Evolutionary conservation across 108 stramenopile genomes (phyloP).

Genomic region (Skeletonema marinoi): DNA sequence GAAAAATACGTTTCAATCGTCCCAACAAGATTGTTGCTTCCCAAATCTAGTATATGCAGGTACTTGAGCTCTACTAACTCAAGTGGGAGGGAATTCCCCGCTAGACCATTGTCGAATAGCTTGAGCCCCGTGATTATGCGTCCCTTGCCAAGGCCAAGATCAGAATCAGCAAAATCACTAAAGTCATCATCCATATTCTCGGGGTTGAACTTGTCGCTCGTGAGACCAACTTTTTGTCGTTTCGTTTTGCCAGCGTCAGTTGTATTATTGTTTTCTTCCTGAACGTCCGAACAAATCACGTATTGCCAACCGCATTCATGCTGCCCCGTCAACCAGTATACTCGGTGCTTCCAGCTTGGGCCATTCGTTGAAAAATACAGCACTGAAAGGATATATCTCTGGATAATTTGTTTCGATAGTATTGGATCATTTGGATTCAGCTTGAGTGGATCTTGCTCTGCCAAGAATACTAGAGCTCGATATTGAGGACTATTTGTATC

Average conservation of each 20-base stretch:
- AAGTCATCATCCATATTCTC: constrained; percentile 8
- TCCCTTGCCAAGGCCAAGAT: constrained; percentile 14
- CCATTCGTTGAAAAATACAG: constrained; percentile 59
- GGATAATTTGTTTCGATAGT: constrained; percentile 27
- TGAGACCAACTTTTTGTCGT: not conserved
- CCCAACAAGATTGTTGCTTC: constrained; percentile 7
- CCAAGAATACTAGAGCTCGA: constrained; percentile 27
- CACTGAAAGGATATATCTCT: constrained; percentile 63
- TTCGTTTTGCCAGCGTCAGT: not conserved
- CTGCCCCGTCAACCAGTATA: constrained; percentile 55
- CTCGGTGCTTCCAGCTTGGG: constrained; percentile 40
- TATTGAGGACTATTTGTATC: constrained; percentile 30
- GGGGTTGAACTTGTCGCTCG: not conserved
- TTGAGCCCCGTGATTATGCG: constrained; percentile 13
- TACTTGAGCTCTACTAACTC: constrained; percentile 12
- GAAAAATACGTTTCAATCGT: not conserved
- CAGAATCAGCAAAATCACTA: constrained; percentile 14
- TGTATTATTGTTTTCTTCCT: not conserved
- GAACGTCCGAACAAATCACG: constrained; percentile 48
- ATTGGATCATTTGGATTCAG: constrained; percentile 38
- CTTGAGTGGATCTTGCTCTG: constrained; percentile 20
- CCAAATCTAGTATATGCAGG: constrained; percentile 23
- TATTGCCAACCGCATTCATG: constrained; percentile 74
- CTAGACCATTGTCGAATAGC: constrained; percentile 7
- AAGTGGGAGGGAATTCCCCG: not conserved